A percentile compares a stretch with the other conserved stretches of the same genome.
These are phyloP conservation scores for Mortierella sp. DNA, from an alignment of 371 early-diverging fungal species.

Conservation along the genomic window DNA sequence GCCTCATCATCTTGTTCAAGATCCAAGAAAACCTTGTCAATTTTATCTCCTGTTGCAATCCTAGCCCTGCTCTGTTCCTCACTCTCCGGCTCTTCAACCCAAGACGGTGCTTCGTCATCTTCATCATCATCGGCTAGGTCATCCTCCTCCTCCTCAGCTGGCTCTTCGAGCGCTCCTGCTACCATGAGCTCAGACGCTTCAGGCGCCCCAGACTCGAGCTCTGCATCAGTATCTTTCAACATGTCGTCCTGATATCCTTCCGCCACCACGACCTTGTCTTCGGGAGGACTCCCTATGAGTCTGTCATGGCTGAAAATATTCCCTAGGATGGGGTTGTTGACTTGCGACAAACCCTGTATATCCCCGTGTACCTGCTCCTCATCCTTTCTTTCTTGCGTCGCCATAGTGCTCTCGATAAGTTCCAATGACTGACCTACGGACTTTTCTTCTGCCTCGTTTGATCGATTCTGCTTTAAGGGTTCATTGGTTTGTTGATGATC, in stretches of 20 bases:
- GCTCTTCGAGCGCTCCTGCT: background rate
- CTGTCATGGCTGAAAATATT: no score
- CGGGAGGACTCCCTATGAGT: no score
- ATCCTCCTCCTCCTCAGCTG: background rate
- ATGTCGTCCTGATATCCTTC: no score
- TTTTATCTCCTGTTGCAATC: slow-evolving; percentile 26
- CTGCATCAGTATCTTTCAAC: slow-evolving; percentile 1
- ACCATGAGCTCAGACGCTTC: background rate
- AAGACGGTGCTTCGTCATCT: slow-evolving; percentile 8
- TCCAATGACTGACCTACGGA: no score
- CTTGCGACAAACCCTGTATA: no score
- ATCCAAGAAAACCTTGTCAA: slow-evolving; percentile 5
- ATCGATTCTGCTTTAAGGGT: no score
- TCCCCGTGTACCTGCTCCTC: no score
- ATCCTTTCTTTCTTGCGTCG: no score
- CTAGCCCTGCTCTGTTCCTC: background rate
- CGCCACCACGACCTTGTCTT: no score
- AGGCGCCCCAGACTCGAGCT: no score
- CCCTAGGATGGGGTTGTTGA: no score
- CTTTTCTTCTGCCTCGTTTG: background rate
- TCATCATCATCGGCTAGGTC: slow-evolving; percentile 2
- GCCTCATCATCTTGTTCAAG: slow-evolving; percentile 4
- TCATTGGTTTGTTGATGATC: background rate
- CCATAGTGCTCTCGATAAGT: no score
- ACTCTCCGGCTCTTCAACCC: slow-evolving; percentile 24